Evolutionary conservation across 2,329 filamentous ascomycete genomes (phyloP), one percentile per base, ranked within the genome.

Genomic region (Paracorniculantispora psalliotae): DNA sequence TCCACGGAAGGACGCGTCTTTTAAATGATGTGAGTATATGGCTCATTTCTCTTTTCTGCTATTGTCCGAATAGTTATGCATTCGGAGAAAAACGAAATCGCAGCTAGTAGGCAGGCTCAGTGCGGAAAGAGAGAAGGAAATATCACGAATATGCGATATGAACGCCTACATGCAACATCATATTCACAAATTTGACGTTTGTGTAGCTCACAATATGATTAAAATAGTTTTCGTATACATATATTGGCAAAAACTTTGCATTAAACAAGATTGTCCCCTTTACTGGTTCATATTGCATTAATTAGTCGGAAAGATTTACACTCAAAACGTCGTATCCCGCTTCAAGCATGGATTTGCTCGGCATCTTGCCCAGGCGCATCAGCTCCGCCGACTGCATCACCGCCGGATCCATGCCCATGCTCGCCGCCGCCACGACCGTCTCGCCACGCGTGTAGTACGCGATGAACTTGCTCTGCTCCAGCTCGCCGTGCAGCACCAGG

Each of bases 391-490:
- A 82, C 75, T 97, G 91, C 1, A 77, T 76, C 88, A 96, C 92
- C 59, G 90, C 83, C 0, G 94, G 94, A 71, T 99, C 94, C 75
- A 85, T 86, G 63, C 88, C 87, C 91, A 97, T 97, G 60, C 85
- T 93, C 0, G 91, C 91, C 67, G 97, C 89, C 0, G 94, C 94
- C 13, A 97, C 90, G 1, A 97, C 87, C 0, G 85, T 89, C 55
- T 97, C 90, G 2, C 89, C 92, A 71, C 90, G 89, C 57, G 86
- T 87, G 71, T 97, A 99, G 75, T 90, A 99, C 0, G 91, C 93
- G 6, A 88, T 86, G 69, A 96, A 99, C 69, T 91, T 92, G 61
- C 84, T 84, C 69, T 92, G 85, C 4, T 86, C 87, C 0, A 87
- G 84, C 65, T 90, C 83, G 13, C 93, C 93, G 53, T 89, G 83